Evolutionary conservation across 2,329 filamentous ascomycete species (phyloP), one percentile per base, ranked within the genome.

Genomic region (Botrytis cinerea): DNA sequence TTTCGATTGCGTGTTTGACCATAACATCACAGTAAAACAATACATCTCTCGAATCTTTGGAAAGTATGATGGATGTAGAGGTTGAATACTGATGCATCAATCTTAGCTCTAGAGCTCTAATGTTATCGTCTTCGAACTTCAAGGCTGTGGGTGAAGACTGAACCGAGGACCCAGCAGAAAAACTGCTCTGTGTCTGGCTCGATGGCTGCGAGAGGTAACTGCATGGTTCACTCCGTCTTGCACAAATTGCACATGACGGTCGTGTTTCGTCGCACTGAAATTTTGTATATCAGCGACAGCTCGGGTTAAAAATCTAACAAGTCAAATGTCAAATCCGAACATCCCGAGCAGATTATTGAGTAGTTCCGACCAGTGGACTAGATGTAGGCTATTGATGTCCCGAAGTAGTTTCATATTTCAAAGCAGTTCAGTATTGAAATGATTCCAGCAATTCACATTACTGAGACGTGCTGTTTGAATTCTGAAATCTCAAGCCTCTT

Each of bases 11-110:
- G 48, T 51, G 45, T 18, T 51, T 38, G 1, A 51, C 35, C 14
- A 25, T 46, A 51, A 67, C 45, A 38, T 35, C 16, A n/a, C 16
- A 38, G 2, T n/a, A 32, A 16, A 67, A 67, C 25, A 38, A n/a
- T 14, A 51, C 1, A 51, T 67, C 63, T 38, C 28, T 38, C 14
- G 63, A 38, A 5, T 67, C 14, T 25, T 51, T 32, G n/a, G 63
- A 22, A 38, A 67, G 28, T n/a, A 67, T 12, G n/a, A 67, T 16
- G 16, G 63, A 67, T 46, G 63, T 67, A 38, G 63, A 67, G 25
- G 63, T 67, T 51, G 45, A 67, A 9, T 51, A 67, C 7, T 66
- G 63, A 51, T 67, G 45, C 32, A 67, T 67, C 28, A 67, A 51
- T 14, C 35, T 51, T 4, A 67, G 25, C 32, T 67, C 63, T 38